Evolutionary conservation across 148 eudicot species (phyloP).

Genomic region (Camellia lanceoleosa): DNA sequence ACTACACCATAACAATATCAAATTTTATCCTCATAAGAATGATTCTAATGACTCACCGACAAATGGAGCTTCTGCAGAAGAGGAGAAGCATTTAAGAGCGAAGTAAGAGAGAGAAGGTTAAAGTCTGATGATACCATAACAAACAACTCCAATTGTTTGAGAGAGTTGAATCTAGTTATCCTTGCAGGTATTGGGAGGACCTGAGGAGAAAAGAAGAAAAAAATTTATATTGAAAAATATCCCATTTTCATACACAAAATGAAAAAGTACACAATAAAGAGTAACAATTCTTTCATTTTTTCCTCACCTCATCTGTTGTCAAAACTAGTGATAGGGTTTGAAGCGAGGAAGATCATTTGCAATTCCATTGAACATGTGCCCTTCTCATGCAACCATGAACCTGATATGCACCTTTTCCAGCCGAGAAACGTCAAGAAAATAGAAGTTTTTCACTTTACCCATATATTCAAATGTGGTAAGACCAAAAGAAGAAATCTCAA

Average conservation of each 20-base stretch:
- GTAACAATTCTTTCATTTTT: too few relatives aligned
- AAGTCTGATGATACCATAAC: not conserved
- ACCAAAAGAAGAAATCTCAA: too few relatives aligned
- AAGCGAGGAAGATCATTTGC: too few relatives aligned
- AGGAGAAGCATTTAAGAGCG: slow-evolving; percentile 11
- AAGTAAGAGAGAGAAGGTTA: slow-evolving; percentile 14
- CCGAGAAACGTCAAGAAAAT: too few relatives aligned
- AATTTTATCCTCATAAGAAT: not conserved
- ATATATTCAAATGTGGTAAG: too few relatives aligned
- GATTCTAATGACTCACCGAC: slow-evolving; percentile 6
- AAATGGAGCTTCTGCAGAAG: slow-evolving; percentile 10
- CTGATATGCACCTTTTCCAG: too few relatives aligned
- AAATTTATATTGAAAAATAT: not conserved
- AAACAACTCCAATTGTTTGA: slow-evolving; percentile 15
- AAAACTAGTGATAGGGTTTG: too few relatives aligned
- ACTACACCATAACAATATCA: not conserved
- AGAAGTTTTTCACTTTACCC: too few relatives aligned
- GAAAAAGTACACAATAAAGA: slow-evolving; percentile 1
- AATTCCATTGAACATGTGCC: too few relatives aligned
- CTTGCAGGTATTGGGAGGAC: not conserved
- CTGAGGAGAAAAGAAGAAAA: slow-evolving; percentile 8
- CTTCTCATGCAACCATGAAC: too few relatives aligned
- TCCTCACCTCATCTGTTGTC: too few relatives aligned
- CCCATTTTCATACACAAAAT: not conserved
- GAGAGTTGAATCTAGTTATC: slow-evolving; percentile 6